phyloP scores from a whole-genome alignment of 2,329 filamentous ascomycete species.

The Aspergillus transmontanensis region DNA sequence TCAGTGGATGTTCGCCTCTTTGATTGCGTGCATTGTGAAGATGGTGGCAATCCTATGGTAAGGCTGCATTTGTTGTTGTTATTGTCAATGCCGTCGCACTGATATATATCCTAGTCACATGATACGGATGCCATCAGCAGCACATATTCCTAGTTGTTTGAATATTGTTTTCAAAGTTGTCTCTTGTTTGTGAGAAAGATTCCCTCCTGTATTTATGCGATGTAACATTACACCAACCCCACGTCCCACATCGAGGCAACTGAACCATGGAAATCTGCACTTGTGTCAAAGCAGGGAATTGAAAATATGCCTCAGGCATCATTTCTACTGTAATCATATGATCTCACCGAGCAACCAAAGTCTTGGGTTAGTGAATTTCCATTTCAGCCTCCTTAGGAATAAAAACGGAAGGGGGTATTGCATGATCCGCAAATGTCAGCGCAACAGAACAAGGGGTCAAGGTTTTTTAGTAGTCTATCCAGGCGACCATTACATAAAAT shows the following conservation, averaged over 20 bases:
- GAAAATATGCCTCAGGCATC: background rate
- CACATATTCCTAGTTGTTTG: too few relatives aligned
- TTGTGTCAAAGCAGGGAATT: background rate
- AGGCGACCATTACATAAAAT: background rate
- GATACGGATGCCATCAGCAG: background rate
- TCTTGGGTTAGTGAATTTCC: background rate
- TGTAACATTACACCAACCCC: constrained; percentile 5
- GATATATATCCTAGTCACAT: background rate
- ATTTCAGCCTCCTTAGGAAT: constrained; percentile 7
- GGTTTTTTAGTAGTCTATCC: background rate
- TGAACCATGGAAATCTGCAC: background rate
- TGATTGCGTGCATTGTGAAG: background rate
- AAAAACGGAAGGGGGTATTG: constrained; percentile 2
- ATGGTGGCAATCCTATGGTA: background rate
- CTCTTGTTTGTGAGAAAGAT: background rate
- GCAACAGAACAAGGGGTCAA: background rate
- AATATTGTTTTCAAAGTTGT: background rate
- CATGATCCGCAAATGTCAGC: constrained; percentile 2
- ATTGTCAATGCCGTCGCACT: background rate
- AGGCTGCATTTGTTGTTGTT: background rate
- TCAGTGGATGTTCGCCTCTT: background rate
- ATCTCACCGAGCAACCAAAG: background rate
- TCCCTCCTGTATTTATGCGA: background rate
- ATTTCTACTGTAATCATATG: background rate
- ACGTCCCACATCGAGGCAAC: background rate